Evolutionary conservation across 352 stramenopile genomes (phyloP).

Genomic region (Phytophthora brassicae): DNA sequence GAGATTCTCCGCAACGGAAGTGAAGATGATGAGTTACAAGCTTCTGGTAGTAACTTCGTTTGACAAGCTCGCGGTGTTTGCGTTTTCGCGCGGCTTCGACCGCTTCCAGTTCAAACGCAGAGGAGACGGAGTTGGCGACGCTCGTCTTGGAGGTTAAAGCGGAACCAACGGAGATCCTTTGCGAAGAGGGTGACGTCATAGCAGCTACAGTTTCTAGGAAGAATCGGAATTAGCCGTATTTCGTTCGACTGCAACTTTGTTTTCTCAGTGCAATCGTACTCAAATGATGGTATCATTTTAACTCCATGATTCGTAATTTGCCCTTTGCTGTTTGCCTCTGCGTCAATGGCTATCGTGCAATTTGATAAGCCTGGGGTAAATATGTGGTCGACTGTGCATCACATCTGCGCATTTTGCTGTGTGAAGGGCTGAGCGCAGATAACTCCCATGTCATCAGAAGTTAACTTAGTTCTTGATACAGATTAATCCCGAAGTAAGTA

Average conservation of each 20-base stretch:
- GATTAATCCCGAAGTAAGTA: too few relatives aligned
- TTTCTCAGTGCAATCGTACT: not conserved
- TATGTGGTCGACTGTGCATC: too few relatives aligned
- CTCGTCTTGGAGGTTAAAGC: conserved; percentile 5
- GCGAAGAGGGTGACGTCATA: conserved; percentile 18
- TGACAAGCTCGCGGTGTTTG: conserved; percentile 37
- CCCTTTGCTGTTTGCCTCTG: not conserved
- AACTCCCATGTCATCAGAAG: too few relatives aligned
- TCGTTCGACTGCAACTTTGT: not conserved
- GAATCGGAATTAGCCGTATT: too few relatives aligned
- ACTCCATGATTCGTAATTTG: too few relatives aligned
- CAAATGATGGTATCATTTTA: not conserved
- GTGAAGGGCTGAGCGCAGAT: too few relatives aligned
- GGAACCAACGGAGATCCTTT: conserved; percentile 2
- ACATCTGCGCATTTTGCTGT: too few relatives aligned
- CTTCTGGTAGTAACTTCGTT: conserved; percentile 39
- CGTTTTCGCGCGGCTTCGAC: conserved; percentile 28
- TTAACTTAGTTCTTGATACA: too few relatives aligned
- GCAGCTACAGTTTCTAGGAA: too few relatives aligned
- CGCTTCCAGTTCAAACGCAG: conserved; percentile 5
- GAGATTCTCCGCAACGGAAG: not conserved
- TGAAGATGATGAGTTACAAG: conserved; percentile 10
- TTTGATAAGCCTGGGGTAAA: too few relatives aligned
- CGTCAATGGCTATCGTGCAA: too few relatives aligned
- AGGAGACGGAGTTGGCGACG: conserved; percentile 5